Conservation (phyloP, 192 early-diverging fungal genomes). For the Entomortierella lignicola region DNA sequence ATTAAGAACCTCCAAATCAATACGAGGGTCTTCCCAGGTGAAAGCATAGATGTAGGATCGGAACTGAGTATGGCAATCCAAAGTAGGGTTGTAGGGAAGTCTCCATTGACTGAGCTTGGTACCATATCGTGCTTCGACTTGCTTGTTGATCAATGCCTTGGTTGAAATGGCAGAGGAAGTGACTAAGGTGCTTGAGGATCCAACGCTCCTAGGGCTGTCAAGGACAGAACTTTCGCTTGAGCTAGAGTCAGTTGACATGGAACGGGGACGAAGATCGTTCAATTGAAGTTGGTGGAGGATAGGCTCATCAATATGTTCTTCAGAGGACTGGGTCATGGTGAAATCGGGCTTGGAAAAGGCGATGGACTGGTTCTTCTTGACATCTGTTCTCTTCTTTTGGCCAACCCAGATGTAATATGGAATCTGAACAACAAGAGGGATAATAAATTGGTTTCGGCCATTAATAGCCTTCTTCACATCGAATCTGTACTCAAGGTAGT, state of each 20-base stretch:
- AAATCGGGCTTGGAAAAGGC: constrained; percentile 4
- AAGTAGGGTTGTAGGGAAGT: constrained; percentile 63
- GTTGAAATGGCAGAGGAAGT: constrained; percentile 5
- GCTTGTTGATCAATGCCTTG: constrained; percentile 7
- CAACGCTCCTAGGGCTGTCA: constrained; percentile 36
- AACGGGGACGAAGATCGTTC: constrained; percentile 30
- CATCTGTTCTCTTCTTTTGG: constrained; percentile 50
- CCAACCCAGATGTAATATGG: constrained; percentile 92
- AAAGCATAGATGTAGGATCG: constrained; percentile 89
- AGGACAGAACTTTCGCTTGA: constrained; percentile 21
- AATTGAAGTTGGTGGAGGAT: constrained; percentile 14
- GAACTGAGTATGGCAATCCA: constrained; percentile 75
- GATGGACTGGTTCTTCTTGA: neutral
- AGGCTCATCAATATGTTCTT: constrained; percentile 21
- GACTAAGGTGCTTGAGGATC: constrained; percentile 41
- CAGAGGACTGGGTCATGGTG: neutral
- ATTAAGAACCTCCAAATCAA: constrained; percentile 77
- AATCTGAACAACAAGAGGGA: constrained; percentile 78
- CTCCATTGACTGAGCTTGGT: constrained; percentile 59
- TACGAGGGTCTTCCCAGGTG: constrained; percentile 87
- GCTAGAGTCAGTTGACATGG: constrained; percentile 52
- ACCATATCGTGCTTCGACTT: constrained; percentile 24
- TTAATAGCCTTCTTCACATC: constrained; percentile 79
- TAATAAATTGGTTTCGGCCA: constrained; percentile 77
- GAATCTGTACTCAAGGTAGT: constrained; percentile 88